These are phyloP conservation scores for Thermothelomyces thermophilus DNA, from an alignment of 2,329 filamentous ascomycete species.

Conservation along the genomic window DNA sequence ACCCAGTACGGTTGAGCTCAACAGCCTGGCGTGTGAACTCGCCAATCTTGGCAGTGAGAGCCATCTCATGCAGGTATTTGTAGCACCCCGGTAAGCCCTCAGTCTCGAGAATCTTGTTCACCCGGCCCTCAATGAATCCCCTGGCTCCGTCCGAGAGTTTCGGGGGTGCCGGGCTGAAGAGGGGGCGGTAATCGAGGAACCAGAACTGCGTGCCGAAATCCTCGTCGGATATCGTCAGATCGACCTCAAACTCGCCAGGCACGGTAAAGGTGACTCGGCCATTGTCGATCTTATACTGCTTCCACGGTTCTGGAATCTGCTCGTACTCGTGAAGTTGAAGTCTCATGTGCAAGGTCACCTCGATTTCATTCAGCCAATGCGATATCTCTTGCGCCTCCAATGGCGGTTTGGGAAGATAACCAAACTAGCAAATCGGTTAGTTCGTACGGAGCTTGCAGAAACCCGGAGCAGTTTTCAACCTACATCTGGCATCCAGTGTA, in stretches of 20 bases:
- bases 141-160: slow-evolving; percentile 58
- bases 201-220: slow-evolving; percentile 78
- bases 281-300: slow-evolving; percentile 68
- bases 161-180: slow-evolving; percentile 63
- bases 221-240: slow-evolving; percentile 84
- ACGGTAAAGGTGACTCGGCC: slow-evolving; percentile 89
- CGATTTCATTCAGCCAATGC: slow-evolving; percentile 70
- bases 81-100: slow-evolving; percentile 77
- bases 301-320: slow-evolving; percentile 65
- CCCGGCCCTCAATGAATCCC: slow-evolving; percentile 58
- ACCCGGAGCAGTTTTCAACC: slow-evolving; percentile 27
- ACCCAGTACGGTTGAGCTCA: slow-evolving; percentile 55
- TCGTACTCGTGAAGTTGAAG: slow-evolving; percentile 81
- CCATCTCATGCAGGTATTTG: slow-evolving; percentile 77
- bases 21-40: slow-evolving; percentile 72
- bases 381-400: slow-evolving; percentile 67
- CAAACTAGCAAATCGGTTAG: slow-evolving; percentile 45
- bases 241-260: slow-evolving; percentile 80
- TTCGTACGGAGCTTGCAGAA: not conserved
- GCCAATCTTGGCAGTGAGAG: slow-evolving; percentile 84
- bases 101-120: slow-evolving; percentile 64
- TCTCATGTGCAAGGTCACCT: slow-evolving; percentile 74
- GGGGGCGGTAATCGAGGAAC: slow-evolving; percentile 86
- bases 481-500: slow-evolving; percentile 73
- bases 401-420: slow-evolving; percentile 67